Evolutionary conservation across 2,329 filamentous ascomycete genomes (phyloP), one percentile per base, ranked within the genome.

Genomic region (Ophiocordyceps camponoti-floridani): DNA sequence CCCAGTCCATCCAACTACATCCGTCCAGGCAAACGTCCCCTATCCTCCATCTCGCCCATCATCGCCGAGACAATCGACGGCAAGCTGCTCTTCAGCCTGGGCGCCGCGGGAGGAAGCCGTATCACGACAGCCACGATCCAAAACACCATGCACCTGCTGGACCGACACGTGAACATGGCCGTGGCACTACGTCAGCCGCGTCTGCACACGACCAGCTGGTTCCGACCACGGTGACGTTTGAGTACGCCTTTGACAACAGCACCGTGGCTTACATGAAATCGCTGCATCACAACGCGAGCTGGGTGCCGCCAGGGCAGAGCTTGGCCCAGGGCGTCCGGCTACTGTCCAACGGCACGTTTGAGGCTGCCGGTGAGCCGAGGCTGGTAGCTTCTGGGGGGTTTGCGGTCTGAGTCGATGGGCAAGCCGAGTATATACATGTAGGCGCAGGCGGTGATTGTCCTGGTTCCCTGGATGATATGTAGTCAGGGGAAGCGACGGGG

Each of bases 121-220:
- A 94, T 94, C 59, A 89, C 86, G 54, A 93, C 85, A 0, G 67
- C 84, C 0, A 89, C 82, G 0, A 71, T 87, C n/a, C 85, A 91
- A 60, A 81, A 79, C 46, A 65, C 87, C 4, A 77, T 84, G 55
- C 72, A 87, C 52, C 72, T 87, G 0, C 63, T 95, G 0, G 85
- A 93, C 51, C 71, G 73, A 33, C 62, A 62, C 4, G 64, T 85
- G 63, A 77, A 69, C 0, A 66, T 77, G 0, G 58, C 66, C 0
- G 67, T 83, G 43, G 81, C 85, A 0, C 62, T 94, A 1, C 73
- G 72, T 0, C 60, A 73, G 48, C 83, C 84, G 0, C 67, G 88
- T 1, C 59, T 94, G 23, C 87, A 95, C 54, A 95, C 54, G 85
- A 94, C 54, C 87, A 94, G 63, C 67, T 94, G 6, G 66, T 79